Percentiles rank a stretch among this genome's conserved stretches.
These are phyloP conservation scores for Sordariomycetes sp. DNA, from an alignment of 2,329 filamentous ascomycete genomes.

Conservation along the genomic window DNA sequence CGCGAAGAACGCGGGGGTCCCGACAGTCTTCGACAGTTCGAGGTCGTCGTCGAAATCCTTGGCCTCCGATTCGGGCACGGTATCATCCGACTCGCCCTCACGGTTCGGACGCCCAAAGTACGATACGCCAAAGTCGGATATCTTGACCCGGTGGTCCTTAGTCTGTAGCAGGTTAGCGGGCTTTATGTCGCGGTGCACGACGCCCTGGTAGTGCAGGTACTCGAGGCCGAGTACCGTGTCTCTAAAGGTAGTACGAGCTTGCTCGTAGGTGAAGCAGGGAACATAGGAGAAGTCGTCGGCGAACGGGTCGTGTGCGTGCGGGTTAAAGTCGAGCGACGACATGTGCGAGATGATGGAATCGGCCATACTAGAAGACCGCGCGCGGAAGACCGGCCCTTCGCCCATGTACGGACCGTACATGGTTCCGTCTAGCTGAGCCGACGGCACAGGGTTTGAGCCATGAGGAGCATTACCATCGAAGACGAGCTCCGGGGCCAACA, in stretches of 20 bases:
- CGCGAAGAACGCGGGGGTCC: constrained; percentile 94
- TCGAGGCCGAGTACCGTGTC: constrained; percentile 89
- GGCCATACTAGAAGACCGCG: constrained; percentile 66
- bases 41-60: constrained; percentile 84
- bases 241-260: constrained; percentile 73
- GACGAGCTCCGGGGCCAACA: not conserved
- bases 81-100: constrained; percentile 68
- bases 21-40: constrained; percentile 95
- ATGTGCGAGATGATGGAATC: constrained; percentile 63
- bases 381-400: constrained; percentile 44
- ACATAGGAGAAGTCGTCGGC: constrained; percentile 88
- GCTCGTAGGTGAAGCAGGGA: constrained; percentile 76
- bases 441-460: constrained; percentile 36
- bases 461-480: constrained; percentile 6
- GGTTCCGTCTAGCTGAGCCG: constrained; percentile 56
- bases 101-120: constrained; percentile 84
- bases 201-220: constrained; percentile 80
- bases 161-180: constrained; percentile 87
- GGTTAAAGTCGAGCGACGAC: constrained; percentile 49
- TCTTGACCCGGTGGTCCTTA: constrained; percentile 77
- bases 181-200: constrained; percentile 76
- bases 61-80: constrained; percentile 65
- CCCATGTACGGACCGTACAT: constrained; percentile 60
- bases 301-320: constrained; percentile 47
- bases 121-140: constrained; percentile 96